These are phyloP conservation scores for Phlegmacium glaucopus DNA, from an alignment of 768 basidiomycete species.

Conservation along the genomic window DNA sequence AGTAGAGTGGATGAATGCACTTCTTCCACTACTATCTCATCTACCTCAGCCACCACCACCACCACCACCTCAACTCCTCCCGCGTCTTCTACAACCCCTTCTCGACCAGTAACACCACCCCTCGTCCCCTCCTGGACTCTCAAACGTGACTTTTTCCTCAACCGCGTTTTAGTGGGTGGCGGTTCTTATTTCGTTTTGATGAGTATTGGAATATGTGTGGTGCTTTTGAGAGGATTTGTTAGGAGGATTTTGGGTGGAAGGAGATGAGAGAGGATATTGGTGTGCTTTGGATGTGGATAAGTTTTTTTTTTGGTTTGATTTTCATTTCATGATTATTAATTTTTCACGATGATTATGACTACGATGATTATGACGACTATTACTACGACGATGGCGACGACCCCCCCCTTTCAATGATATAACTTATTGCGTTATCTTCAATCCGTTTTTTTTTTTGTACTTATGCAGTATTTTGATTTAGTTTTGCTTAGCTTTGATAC, in stretches of 20 bases:
- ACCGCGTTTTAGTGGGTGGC: slow-evolving; percentile 1
- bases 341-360: no score
- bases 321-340: no score
- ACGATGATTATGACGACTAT: no score
- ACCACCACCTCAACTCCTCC: not conserved
- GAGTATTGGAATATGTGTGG: slow-evolving; percentile 22
- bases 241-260: slow-evolving; percentile 4
- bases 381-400: no score
- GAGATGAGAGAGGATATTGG: not conserved
- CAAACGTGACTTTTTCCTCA: slow-evolving; percentile 14
- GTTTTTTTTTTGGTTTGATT: no score
- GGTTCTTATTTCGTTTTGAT: slow-evolving; percentile 22
- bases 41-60: not conserved
- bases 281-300: no score
- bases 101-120: slow-evolving; percentile 1
- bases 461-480: no score
- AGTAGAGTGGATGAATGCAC: not conserved
- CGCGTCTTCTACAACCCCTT: not conserved
- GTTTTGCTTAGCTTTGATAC: no score
- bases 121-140: slow-evolving; percentile 6
- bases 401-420: no score
- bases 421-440: no score
- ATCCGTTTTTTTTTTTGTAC: no score
- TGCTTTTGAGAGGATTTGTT: slow-evolving; percentile 16
- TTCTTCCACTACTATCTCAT: not conserved